Percentiles rank a stretch among this genome's conserved stretches.
phyloP scores from a whole-genome alignment of 192 early-diverging fungal species.

The Coemansia sp. region DNA sequence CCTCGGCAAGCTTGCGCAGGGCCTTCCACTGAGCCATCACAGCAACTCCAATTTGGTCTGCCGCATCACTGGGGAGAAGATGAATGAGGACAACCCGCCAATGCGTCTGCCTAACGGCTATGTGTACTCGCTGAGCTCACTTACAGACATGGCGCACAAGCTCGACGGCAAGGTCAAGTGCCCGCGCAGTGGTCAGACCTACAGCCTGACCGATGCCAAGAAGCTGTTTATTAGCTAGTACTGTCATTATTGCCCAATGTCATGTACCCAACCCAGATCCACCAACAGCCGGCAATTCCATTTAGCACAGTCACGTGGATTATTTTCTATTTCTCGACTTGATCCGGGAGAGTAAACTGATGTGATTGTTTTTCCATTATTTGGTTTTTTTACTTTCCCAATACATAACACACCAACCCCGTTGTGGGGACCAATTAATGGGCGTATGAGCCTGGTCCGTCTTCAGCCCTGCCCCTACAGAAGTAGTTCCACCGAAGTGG shows the following conservation, averaged over 20 bases:
- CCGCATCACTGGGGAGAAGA: slow-evolving; percentile 83
- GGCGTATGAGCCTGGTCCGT: no score
- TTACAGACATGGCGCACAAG: slow-evolving; percentile 65
- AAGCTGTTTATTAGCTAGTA: slow-evolving; percentile 75
- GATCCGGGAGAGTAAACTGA: no score
- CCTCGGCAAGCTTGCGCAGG: slow-evolving; percentile 78
- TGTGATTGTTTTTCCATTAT: no score
- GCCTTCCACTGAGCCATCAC: slow-evolving; percentile 89
- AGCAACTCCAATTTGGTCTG: slow-evolving; percentile 95
- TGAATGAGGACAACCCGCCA: slow-evolving; percentile 96
- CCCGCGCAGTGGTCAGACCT: slow-evolving; percentile 63
- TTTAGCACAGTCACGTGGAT: no score
- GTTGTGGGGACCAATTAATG: no score
- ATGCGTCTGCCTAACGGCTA: slow-evolving; percentile 95
- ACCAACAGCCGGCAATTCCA: no score
- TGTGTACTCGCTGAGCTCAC: slow-evolving; percentile 82
- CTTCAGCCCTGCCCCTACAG: no score
- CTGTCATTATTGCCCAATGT: no score
- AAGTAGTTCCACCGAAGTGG: no score
- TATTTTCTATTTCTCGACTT: no score
- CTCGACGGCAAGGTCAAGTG: slow-evolving; percentile 68
- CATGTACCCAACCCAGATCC: not conserved
- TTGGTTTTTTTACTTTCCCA: no score
- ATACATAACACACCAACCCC: no score
- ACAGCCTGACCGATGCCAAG: slow-evolving; percentile 58